Percentiles rank a stretch among this genome's conserved stretches.
Conservation (phyloP, 441 rosid species). For the Populus hybrid region DNA sequence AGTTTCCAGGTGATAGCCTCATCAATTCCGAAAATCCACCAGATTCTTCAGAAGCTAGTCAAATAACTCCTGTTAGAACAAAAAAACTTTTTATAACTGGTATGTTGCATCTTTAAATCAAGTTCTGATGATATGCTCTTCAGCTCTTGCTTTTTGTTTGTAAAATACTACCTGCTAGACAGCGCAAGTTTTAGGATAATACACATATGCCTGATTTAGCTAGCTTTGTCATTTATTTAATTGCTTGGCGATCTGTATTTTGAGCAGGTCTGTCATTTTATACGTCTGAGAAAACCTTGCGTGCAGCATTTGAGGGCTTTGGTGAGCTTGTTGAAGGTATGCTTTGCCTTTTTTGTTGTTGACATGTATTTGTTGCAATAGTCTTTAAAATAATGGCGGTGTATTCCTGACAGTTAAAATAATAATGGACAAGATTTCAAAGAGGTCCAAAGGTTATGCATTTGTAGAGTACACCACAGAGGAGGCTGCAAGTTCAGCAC, state of each 20-base stretch:
- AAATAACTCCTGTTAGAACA: conserved; percentile 45
- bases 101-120: conserved; percentile 28
- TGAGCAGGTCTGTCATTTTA: conserved; percentile 80
- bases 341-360: background rate
- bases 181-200: background rate
- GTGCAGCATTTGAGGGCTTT: conserved; percentile 83
- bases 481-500: conserved; percentile 84
- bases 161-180: background rate
- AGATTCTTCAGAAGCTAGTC: conserved; percentile 38
- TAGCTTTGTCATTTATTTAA: background rate
- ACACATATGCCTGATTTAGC: background rate
- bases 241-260: background rate
- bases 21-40: conserved; percentile 22
- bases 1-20: conserved; percentile 37
- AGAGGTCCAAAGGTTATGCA: conserved; percentile 93
- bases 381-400: conserved; percentile 10
- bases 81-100: conserved; percentile 94
- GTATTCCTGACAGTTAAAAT: conserved; percentile 59
- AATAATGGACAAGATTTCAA: conserved; percentile 96
- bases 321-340: conserved; percentile 92
- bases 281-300: conserved; percentile 92
- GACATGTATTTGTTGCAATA: background rate
- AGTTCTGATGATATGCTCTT: background rate
- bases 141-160: background rate
- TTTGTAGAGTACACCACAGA: conserved; percentile 87